phyloP scores from a whole-genome alignment of 306 rosid species.

The Citrullus colocynthis region DNA sequence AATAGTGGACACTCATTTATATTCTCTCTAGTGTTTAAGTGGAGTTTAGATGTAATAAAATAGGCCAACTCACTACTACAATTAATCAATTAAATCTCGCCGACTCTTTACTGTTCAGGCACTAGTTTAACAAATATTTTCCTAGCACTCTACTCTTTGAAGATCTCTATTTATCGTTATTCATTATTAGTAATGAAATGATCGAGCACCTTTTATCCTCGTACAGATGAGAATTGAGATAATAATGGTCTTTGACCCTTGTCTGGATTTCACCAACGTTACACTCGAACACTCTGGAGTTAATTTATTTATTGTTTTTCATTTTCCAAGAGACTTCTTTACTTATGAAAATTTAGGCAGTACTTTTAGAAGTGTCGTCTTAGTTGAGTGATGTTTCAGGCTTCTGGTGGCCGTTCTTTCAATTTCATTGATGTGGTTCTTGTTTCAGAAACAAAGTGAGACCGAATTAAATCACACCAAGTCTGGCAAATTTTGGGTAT shows the following conservation, averaged over 20 bases:
- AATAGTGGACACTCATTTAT: not conserved
- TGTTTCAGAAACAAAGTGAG: not conserved
- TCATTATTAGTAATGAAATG: not conserved
- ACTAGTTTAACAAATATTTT: not conserved
- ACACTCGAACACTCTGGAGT: not conserved
- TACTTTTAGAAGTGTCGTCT: not conserved
- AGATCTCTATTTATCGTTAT: not conserved
- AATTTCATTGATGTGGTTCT: not conserved
- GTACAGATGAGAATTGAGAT: not conserved
- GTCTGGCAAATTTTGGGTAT: not conserved
- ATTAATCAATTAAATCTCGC: not conserved
- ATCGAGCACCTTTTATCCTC: not conserved
- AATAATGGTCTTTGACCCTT: not conserved
- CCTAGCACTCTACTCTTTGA: not conserved
- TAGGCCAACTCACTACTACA: not conserved
- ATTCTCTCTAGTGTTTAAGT: not conserved
- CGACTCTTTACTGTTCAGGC: not conserved
- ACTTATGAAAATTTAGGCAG: not conserved
- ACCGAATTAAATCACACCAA: not conserved
- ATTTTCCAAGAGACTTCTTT: not conserved
- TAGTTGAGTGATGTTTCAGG: not conserved
- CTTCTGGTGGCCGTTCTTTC: not conserved
- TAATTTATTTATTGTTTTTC: not conserved
- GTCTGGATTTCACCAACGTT: not conserved
- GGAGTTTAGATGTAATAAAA: not conserved